phyloP scores from a whole-genome alignment of 1,139 yeast genomes.

The Lodderomyces parapsilosis region DNA sequence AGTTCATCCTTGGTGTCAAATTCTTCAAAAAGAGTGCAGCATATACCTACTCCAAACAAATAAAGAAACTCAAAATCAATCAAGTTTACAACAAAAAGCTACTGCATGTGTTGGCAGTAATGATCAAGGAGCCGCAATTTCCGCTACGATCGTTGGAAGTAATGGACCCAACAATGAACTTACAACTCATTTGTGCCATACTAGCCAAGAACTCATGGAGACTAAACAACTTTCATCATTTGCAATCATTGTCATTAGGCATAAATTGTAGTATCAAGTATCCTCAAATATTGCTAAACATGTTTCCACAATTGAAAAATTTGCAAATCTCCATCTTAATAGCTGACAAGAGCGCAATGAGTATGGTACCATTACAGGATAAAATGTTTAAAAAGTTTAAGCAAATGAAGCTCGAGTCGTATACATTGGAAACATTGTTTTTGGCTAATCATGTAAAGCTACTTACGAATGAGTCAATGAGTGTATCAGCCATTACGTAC shows the following conservation, averaged over 20 bases:
- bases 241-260: conserved; percentile 26
- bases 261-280: conserved; percentile 25
- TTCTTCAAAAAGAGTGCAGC: conserved; percentile 24
- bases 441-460: conserved; percentile 30
- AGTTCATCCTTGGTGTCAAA: conserved; percentile 29
- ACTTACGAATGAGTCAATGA: conserved; percentile 10
- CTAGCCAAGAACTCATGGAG: conserved; percentile 30
- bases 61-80: conserved; percentile 24
- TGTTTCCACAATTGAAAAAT: conserved; percentile 28
- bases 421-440: conserved; percentile 20
- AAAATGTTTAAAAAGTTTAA: conserved; percentile 16
- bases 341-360: conserved; percentile 17
- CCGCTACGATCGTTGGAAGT: conserved; percentile 23
- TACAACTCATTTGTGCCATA: conserved; percentile 25
- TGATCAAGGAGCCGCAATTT: conserved; percentile 20
- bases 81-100: conserved; percentile 20
- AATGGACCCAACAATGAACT: conserved; percentile 23
- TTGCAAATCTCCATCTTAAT: conserved; percentile 22
- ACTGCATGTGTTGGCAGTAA: conserved; percentile 25
- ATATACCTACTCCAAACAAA: conserved; percentile 17
- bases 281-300: conserved; percentile 22
- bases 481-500: conserved; percentile 19
- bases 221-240: conserved; percentile 20
- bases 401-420: conserved; percentile 4
- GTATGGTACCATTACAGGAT: conserved; percentile 22